These are phyloP conservation scores for Aspergillus intermedius DNA, from an alignment of 2,329 filamentous ascomycete genomes.

Conservation along the genomic window DNA sequence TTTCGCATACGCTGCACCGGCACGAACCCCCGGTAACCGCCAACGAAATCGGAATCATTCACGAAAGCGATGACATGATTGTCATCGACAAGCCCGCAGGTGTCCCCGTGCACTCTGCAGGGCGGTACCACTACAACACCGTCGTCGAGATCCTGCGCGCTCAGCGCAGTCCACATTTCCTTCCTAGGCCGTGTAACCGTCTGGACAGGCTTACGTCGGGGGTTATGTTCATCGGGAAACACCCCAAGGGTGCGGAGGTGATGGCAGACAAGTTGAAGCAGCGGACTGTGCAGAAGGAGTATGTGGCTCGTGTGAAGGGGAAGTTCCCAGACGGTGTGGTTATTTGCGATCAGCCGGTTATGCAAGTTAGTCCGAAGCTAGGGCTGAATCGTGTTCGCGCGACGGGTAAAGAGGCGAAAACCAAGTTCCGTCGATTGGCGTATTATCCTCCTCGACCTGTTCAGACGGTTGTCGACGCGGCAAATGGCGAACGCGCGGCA, in stretches of 20 bases:
- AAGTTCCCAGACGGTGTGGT: slow-evolving; percentile 87
- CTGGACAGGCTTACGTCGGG: slow-evolving; percentile 90
- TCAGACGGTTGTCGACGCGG: slow-evolving; percentile 17
- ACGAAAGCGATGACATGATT: slow-evolving; percentile 88
- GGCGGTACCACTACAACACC: slow-evolving; percentile 92
- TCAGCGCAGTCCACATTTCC: slow-evolving; percentile 55
- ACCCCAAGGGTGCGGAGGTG: slow-evolving; percentile 67
- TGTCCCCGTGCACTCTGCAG: slow-evolving; percentile 89
- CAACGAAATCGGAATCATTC: slow-evolving; percentile 70
- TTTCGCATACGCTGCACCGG: slow-evolving; percentile 88
- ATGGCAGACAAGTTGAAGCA: slow-evolving; percentile 70
- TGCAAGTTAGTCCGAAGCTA: slow-evolving; percentile 90
- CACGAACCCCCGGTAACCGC: slow-evolving; percentile 91
- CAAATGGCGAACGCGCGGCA: slow-evolving; percentile 17
- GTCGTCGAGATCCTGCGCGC: slow-evolving; percentile 88
- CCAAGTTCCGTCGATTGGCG: slow-evolving; percentile 85
- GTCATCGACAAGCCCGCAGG: slow-evolving; percentile 96
- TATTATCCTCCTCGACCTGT: slow-evolving; percentile 64
- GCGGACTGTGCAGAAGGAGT: slow-evolving; percentile 88
- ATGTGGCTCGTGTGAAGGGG: slow-evolving; percentile 83
- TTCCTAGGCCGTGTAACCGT: slow-evolving; percentile 75
- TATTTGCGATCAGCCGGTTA: slow-evolving; percentile 86
- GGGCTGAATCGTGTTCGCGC: slow-evolving; percentile 91
- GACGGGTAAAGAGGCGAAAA: slow-evolving; percentile 81
- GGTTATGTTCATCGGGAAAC: slow-evolving; percentile 96